Base-by-base conservation (phyloP, 2,329 filamentous ascomycete species). In the Botrytis sinoallii region DNA sequence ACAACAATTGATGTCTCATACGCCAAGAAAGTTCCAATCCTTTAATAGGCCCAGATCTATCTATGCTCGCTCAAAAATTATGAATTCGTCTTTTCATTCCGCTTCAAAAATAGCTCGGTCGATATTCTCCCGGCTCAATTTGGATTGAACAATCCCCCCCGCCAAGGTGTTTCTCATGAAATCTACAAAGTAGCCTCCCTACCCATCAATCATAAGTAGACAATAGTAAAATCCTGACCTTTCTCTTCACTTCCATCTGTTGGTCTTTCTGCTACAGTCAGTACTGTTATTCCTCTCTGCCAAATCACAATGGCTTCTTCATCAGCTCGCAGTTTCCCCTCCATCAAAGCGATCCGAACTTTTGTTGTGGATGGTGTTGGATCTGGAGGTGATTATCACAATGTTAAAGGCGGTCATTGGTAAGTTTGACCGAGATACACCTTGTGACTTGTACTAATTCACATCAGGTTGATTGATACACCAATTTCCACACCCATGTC, bases 401-500 rank as follows among this genome's bases (percentile, higher is more conserved):
- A 98, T 87, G 95, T 97, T 79, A 88, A 93, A 77, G 87, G 88
- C 48, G 89, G 89, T 35, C 90, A 92, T 79, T 92, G 90, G 90
- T 91, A 83, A 77, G 85, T 76, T 63, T 1, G 12, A 40, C 67
- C 38, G 25, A 25, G 16, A 12, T 29, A 40, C 12, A 48, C 40
- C 35, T 44, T 14, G 12, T 38, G 3, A 12, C 35, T 67, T 18
- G 22, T 25, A 72, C 42, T 61, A 6, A 67, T 44, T 18, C 25
- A n/a, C 32, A 29, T 22, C 83, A 97, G 94, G 95, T 86, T 98
- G 78, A 92, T 98, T 77, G 95, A 97, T 84, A 92, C 92, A 75
- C 91, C 95, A 78, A 98, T 98, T 81, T 94, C 95, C 2, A 98
- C 94, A 0, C 95, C 95, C 10, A 97, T 95, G 88, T 95, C 94